phyloP scores from a whole-genome alignment of 225 moss, liverwort and hornwort species.

The Takakia lepidozioides region DNA sequence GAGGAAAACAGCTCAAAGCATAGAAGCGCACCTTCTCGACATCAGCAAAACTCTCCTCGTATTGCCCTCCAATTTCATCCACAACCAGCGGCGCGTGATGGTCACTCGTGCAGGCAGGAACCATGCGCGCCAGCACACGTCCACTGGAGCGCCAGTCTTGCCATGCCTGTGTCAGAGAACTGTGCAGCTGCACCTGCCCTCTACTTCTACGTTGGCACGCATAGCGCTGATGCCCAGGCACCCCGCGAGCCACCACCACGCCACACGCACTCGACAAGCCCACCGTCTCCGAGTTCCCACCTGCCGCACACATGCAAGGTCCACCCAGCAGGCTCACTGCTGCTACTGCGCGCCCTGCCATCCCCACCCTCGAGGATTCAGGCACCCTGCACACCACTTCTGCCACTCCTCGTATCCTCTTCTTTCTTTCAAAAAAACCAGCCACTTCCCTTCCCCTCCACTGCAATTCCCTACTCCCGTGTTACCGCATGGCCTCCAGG shows the following conservation, averaged over 20 bases:
- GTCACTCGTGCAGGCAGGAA: constrained; percentile 37
- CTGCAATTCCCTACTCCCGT: no score
- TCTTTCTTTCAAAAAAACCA: no score
- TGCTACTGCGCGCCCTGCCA: constrained; percentile 11
- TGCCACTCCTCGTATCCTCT: no score
- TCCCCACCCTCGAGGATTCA: no score
- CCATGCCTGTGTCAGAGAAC: constrained; percentile 69
- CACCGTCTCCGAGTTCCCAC: constrained; percentile 22
- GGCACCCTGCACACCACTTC: no score
- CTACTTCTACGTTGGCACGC: constrained; percentile 11
- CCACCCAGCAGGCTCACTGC: constrained; percentile 14
- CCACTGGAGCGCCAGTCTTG: constrained; percentile 56
- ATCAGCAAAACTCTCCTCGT: constrained; percentile 84
- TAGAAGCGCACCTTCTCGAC: constrained; percentile 57
- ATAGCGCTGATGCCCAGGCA: constrained; percentile 14
- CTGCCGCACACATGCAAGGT: constrained; percentile 18
- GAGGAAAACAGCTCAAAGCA: neutral
- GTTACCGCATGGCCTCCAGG: no score
- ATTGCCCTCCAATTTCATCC: constrained; percentile 77
- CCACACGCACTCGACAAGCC: constrained; percentile 1
- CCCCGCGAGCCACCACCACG: constrained; percentile 18
- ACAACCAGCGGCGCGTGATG: constrained; percentile 67
- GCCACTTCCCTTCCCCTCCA: no score
- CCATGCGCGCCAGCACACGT: constrained; percentile 26
- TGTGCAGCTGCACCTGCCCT: constrained; percentile 41